A percentile compares a stretch with the other conserved stretches of the same genome.
These are phyloP conservation scores for Helichrysum umbraculigerum DNA, from an alignment of 129 eudicot genomes.

Conservation along the genomic window DNA sequence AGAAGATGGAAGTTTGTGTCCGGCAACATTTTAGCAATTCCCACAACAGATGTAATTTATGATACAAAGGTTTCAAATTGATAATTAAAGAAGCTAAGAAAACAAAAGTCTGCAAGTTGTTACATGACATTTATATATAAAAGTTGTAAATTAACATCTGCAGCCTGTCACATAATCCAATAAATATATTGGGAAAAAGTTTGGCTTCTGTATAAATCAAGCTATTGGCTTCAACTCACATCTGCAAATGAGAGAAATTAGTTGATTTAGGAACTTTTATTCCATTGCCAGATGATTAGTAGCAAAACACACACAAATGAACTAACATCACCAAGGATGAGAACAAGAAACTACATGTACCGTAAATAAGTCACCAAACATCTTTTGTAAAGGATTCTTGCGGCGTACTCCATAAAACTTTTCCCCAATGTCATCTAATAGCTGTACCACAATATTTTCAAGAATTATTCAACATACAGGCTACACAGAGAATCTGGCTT, in stretches of 20 bases:
- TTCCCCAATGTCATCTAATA: constrained; percentile 79
- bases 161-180: neutral
- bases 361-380: constrained; percentile 94
- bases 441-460: constrained; percentile 40
- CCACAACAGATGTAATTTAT: neutral
- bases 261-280: constrained; percentile 1
- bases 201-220: neutral
- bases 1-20: no score
- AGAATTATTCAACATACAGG: neutral
- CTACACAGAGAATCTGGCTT: neutral
- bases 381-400: constrained; percentile 74
- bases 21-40: neutral
- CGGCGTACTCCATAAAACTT: constrained; percentile 90
- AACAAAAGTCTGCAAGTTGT: neutral
- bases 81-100: neutral
- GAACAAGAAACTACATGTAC: constrained; percentile 36
- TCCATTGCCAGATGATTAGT: neutral
- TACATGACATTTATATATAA: neutral
- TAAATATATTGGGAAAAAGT: neutral
- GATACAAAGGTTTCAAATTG: constrained; percentile 9
- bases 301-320: neutral
- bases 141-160: constrained; percentile 11
- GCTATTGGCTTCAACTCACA: constrained; percentile 23
- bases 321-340: constrained; percentile 1
- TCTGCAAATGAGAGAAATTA: constrained; percentile 16